Base-by-base conservation (phyloP, 176 grass and related monocot genomes). In the Musa beccarii region DNA sequence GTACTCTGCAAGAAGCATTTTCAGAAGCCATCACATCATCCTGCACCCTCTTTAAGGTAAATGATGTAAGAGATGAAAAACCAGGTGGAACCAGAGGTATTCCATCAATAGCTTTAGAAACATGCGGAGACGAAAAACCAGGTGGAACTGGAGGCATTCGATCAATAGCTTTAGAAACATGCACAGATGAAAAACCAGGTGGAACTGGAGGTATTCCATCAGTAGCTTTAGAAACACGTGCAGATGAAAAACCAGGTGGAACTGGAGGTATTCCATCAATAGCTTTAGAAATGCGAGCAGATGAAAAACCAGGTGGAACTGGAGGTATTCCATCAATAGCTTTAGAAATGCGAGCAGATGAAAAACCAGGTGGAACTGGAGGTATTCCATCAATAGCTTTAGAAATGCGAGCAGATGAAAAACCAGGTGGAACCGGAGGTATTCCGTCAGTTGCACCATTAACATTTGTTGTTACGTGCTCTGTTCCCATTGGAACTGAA, bases 21-120 rank as follows among this genome's bases (percentile, higher is more conserved):
- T 69, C 54, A 75, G 53, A 11, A 63, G 66, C 43, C 28, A 75
- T 78, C 62, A 69, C 59, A 79, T 84, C 74, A 0, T 79, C 79
- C 49, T 86, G 83, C 71, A 26, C 77, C 62, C 71, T 82, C 68
- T 53, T 78, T 23, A 83, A 81, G 51, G 84, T 64, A 21, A 86
- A 22, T 3, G 87, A 70, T 75, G 81, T 63, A 69, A 90, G 80
- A 11, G 87, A 85, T 23, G 86, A 87, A 83, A 96, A 96, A 73
- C 92, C 92, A 75, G 92, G 88, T 26, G 88, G 92, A 73, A 95
- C 76, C 11, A 86, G 85, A 28, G 88, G 88, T 15, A 62, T 62
- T n/a, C 57, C 57, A n/a, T 62, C 57, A 43, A 43, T 43, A 43
- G 34, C 34, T 43, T 43, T 43, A 43, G 34, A 43, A 43, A 43